Evolutionary conservation across 768 basidiomycete genomes (phyloP), one percentile per base, ranked within the genome.

Genomic region (Macrolepiota albuminosa): DNA sequence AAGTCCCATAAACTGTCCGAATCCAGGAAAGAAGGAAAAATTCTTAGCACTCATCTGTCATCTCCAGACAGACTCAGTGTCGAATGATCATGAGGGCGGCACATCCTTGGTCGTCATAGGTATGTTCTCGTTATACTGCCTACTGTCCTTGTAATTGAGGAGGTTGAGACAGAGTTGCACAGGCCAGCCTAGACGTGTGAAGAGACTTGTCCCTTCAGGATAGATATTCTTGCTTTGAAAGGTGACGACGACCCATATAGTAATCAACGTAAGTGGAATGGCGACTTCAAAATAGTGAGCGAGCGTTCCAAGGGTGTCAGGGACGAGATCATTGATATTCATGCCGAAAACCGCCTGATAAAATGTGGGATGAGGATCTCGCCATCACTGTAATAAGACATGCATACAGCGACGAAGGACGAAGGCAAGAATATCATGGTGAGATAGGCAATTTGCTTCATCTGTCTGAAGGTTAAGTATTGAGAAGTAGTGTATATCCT

Each of bases 401-500:
- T 31, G 58, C 77, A 49, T 66, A 81, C 81, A 58, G 82, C 77
- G 26, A 74, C 71, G 56, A 86, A 82, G 11, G 81, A 80, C 0
- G 83, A 81, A 3, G 85, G 85, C 4, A 86, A 71, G 69, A 85
- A 86, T 21, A 83, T 64, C 83, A 86, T 85, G 1, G 82, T 81
- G 10, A 87, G 72, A 63, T 85, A 86, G 0, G 84, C 80, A 48
- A 86, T 80, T 69, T 86, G 81, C 57, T 79, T 81, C 80, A 81
- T 83, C 75, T 77, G 36, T 40, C 3, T 40, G 33, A n/a, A 34
- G 3, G 31, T 36, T 64, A 2, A 63, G 59, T 37, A 47, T n/a
- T 24, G 13, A 51, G 21, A 33, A 61, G 49, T 2, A 26, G 29
- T 9, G 42, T 29, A 45, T 34, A 64, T n/a, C 31, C 45, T 7